Conservation (phyloP, 176 grass and related monocot species). For the Aegilops tauschii region DNA sequence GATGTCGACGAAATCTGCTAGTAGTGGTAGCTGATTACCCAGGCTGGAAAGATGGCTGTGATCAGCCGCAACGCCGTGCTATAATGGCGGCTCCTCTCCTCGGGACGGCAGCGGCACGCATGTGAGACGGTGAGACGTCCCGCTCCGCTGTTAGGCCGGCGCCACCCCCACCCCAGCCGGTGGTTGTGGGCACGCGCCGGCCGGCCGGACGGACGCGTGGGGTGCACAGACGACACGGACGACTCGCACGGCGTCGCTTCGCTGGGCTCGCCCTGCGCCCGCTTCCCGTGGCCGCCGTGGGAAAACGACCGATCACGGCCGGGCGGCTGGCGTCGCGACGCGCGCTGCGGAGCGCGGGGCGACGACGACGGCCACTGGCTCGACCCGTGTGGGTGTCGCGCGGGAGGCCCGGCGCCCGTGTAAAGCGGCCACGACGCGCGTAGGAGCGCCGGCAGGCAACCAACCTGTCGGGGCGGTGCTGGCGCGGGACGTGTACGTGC, state of each 20-base stretch:
- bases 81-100: neutral
- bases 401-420: neutral
- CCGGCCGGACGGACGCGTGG: neutral
- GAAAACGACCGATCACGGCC: neutral
- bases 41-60: neutral
- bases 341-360: neutral
- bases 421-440: neutral
- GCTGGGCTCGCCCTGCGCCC: conserved; percentile 10
- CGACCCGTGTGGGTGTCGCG: too few relatives aligned
- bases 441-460: neutral
- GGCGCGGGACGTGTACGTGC: neutral
- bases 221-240: neutral
- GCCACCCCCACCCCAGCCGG: neutral
- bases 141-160: conserved; percentile 25
- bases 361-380: neutral
- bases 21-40: neutral
- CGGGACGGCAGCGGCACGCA: neutral
- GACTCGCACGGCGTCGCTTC: neutral
- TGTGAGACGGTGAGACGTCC: conserved; percentile 29
- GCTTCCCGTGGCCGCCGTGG: conserved; percentile 24
- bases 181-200: neutral
- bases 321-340: neutral
- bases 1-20: neutral
- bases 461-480: conserved; percentile 24
- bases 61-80: neutral